These are phyloP conservation scores for Solanum neorickii DNA, from an alignment of 257 asterid species.

Conservation along the genomic window DNA sequence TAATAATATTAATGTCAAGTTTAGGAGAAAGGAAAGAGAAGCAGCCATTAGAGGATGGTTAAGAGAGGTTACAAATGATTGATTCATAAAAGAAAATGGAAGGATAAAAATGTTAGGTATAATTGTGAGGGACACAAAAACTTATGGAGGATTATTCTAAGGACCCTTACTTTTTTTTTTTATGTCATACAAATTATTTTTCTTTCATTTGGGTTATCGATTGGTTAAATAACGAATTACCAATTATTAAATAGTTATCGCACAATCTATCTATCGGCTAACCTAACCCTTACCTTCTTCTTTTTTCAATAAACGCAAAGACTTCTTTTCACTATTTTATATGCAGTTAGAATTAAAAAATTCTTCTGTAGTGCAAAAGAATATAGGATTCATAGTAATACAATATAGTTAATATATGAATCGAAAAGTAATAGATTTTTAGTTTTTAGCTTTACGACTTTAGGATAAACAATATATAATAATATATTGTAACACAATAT, in stretches of 20 bases:
- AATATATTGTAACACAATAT: too few relatives aligned
- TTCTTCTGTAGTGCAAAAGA: too few relatives aligned
- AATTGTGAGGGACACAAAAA: conserved; percentile 28
- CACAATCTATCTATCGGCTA: too few relatives aligned
- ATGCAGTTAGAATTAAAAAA: too few relatives aligned
- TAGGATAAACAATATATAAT: too few relatives aligned
- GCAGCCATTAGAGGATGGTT: conserved; percentile 54
- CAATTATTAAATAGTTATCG: background rate
- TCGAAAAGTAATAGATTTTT: too few relatives aligned
- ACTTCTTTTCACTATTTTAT: too few relatives aligned
- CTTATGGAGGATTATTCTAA: conserved; percentile 20
- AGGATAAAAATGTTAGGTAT: conserved; percentile 10
- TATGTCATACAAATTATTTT: background rate
- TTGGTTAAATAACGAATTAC: background rate
- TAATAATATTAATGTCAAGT: background rate
- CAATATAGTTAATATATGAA: background rate
- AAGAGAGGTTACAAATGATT: conserved; percentile 30
- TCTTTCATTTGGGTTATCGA: background rate
- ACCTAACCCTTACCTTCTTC: too few relatives aligned
- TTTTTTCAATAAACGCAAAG: too few relatives aligned
- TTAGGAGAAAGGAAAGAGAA: conserved; percentile 10
- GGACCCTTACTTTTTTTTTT: background rate
- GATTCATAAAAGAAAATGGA: conserved; percentile 14
- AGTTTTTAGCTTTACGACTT: too few relatives aligned
- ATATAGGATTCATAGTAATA: too few relatives aligned